Conservation (phyloP, 2,329 filamentous ascomycete genomes). For the Fusarium papillatum region DNA sequence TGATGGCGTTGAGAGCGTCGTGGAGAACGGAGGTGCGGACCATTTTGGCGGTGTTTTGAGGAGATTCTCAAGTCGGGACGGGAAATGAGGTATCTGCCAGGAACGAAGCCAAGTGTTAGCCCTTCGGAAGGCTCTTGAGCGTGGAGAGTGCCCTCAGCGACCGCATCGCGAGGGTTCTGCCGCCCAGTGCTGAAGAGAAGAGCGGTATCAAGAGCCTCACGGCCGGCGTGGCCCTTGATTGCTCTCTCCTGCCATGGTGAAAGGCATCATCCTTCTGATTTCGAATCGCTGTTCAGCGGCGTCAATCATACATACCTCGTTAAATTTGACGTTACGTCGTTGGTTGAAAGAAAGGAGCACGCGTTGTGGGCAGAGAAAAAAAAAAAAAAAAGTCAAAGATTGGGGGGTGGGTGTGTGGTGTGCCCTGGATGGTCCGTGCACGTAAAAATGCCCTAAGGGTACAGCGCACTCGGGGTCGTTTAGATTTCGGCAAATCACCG, state of each 20-base stretch:
- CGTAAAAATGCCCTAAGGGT: conserved; percentile 59
- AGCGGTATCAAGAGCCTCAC: conserved; percentile 68
- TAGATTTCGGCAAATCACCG: conserved; percentile 54
- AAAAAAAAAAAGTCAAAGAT: conserved; percentile 26
- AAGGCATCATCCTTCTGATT: conserved; percentile 57
- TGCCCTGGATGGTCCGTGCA: conserved; percentile 58
- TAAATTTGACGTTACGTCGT: conserved; percentile 44
- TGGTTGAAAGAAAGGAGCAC: conserved; percentile 38
- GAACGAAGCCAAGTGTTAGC: conserved; percentile 65
- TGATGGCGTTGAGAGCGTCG: conserved; percentile 99
- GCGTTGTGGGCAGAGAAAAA: conserved; percentile 27
- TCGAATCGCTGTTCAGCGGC: conserved; percentile 47
- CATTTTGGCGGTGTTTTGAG: conserved; percentile 83
- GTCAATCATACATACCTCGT: conserved; percentile 60
- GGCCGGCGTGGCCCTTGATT: conserved; percentile 61
- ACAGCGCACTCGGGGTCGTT: conserved; percentile 47
- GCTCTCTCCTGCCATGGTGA: conserved; percentile 71
- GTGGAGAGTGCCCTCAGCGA: conserved; percentile 77
- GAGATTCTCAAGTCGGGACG: conserved; percentile 85
- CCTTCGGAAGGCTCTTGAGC: conserved; percentile 68
- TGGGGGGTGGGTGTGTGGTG: conserved; percentile 41
- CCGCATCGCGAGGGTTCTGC: conserved; percentile 75
- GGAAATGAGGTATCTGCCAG: conserved; percentile 76
- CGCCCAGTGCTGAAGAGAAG: conserved; percentile 75
- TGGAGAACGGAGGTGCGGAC: conserved; percentile 99